Base-by-base conservation (phyloP, 768 basidiomycete genomes). In the Termitomyces sp. region DNA sequence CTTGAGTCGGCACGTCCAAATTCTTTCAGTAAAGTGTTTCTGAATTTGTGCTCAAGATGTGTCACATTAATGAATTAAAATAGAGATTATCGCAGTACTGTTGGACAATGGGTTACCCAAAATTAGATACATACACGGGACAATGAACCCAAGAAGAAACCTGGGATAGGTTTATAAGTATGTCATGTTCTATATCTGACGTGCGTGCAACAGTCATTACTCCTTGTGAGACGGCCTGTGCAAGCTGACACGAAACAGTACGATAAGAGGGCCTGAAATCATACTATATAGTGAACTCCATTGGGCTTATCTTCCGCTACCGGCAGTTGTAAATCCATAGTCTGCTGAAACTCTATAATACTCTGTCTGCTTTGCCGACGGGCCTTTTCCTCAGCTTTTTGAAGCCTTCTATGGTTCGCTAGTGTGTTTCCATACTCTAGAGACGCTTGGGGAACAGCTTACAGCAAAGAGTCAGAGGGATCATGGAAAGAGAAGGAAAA, bases 381-480 rank as follows among this genome's bases (percentile, higher is more conserved):
- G 16, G 55, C 42, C 16, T 59, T 53, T 32, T 43, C 26, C 18
- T 44, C 36, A 1, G 58, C 55, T 30, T 59, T 59, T 2, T 26
- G 54, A 32, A 59, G 36, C n/a, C 61, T 51, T 35, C 52, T 46
- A 22, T 64, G 60, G 36, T 61, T 61, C 16, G 50, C 13, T 38
- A 57, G 22, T 3, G 58, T 50, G 4, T 53, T 50, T 2, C 52
- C 58, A 36, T 59, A 59, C 42, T 64, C 63, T 26, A 64, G 53
- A n/a, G 60, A 64, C 24, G 58, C 60, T 2, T 52, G 16, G n/a
- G 58, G 63, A 14, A 64, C 49, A 30, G 61, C 63, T 64, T 30
- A 6, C 12, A 38, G 12, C n/a, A 9, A 43, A 32, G 18, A 6
- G 14, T 58, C n/a, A 54, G 60, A 22, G 4, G 26, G 2, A 12